phyloP scores from a whole-genome alignment of 352 stramenopile species.

The Phytophthora fragariae region DNA sequence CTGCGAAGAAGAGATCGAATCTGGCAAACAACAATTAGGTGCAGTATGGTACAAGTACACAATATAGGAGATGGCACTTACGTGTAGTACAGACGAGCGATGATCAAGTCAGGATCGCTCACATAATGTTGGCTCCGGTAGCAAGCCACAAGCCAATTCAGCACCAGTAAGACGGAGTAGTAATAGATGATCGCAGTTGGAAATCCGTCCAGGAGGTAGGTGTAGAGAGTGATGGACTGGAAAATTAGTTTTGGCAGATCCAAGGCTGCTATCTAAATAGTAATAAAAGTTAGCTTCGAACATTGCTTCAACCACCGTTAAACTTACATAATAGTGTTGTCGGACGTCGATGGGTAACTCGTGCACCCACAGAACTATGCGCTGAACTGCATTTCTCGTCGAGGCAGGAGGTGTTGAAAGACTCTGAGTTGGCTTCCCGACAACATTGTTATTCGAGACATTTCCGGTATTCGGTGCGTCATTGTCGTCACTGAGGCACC shows the following conservation, averaged over 20 bases:
- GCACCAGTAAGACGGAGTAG: constrained; percentile 44
- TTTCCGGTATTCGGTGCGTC: background rate
- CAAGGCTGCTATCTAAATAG: constrained; percentile 42
- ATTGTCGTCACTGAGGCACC: background rate
- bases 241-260: constrained; percentile 61
- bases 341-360: constrained; percentile 17
- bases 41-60: background rate
- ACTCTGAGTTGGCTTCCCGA: background rate
- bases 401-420: background rate
- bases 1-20: constrained; percentile 62
- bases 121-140: constrained; percentile 55
- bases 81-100: constrained; percentile 52
- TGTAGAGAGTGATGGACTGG: constrained; percentile 45
- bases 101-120: constrained; percentile 33
- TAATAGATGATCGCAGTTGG: constrained; percentile 48
- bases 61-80: constrained; percentile 11
- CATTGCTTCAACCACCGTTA: background rate
- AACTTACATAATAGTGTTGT: constrained; percentile 29
- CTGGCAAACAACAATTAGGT: constrained; percentile 10
- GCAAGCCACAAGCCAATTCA: constrained; percentile 53
- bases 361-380: background rate
- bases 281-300: constrained; percentile 5
- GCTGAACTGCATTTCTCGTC: background rate
- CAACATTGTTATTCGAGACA: background rate
- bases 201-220: constrained; percentile 51